Evolutionary conservation across 75 land plant species (phyloP), one percentile per base, ranked within the genome.

Genomic region (Adiantum capillusveneris): DNA sequence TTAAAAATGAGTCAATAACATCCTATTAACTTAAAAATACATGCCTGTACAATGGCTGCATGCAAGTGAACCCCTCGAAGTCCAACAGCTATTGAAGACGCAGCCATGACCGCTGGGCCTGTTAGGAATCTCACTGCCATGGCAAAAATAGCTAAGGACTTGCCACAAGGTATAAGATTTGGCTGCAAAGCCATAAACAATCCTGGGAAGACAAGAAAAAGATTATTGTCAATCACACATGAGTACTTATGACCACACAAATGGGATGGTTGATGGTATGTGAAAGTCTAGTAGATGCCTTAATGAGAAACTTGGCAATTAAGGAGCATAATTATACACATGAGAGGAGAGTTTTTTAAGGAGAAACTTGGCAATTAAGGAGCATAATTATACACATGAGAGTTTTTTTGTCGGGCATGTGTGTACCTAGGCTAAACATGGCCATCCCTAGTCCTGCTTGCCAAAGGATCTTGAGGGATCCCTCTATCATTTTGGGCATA

Each of bases 61-160:
- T 75, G 88, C n/a, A 93, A 63, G 24, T 81, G 69, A 29, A 62
- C 69, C 7, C 91, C 83, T n/a, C 85, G 70, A 0, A 93, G 57
- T 1, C 98, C 96, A 44, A 85, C 79, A 14, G 79, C 82, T 31
- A 83, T 62, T 7, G 98, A 85, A 22, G 98, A 80, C 42, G 87
- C 90, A 22, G 98, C 96, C 87, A 93, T 85, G 39, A 86, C 90
- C 1, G 90, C 98, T 11, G 98, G 98, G 2, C 98, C 98, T 1
- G 71, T 60, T 11, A 93, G 71, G 65, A 93, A 93, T 25, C 98
- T 55, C 13, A 89, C 80, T 13, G 70, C 83, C 98, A 93, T 93
- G 45, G 87, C 74, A 62, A 81, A 83, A 2, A 78, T 29, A 24
- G 98, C 90, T 46, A 81, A 31, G 0, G 79, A 56, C 50, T 81